A percentile compares a stretch with the other conserved stretches of the same genome.
Evolutionary conservation across 495 filamentous ascomycete genomes (phyloP).

Genomic region (Penicillium silybi): DNA sequence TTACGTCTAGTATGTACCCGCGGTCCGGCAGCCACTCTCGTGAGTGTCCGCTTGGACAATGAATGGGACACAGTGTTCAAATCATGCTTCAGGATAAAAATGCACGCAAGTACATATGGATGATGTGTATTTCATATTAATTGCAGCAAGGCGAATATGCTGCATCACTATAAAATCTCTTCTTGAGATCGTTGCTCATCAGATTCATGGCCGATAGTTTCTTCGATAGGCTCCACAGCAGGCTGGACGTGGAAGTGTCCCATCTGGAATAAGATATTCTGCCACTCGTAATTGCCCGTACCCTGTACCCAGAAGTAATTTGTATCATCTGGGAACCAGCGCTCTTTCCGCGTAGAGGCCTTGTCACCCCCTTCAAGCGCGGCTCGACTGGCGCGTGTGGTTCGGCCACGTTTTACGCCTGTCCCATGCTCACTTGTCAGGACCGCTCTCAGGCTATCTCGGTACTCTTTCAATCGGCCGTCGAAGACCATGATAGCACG

Average conservation of each 20-base stretch:
- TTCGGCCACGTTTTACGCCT: conserved; percentile 61
- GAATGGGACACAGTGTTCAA: neutral
- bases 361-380: conserved; percentile 79
- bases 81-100: neutral
- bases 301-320: conserved; percentile 59
- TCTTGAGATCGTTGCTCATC: neutral
- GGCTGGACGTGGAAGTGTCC: conserved; percentile 34
- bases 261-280: conserved; percentile 36
- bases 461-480: conserved; percentile 60
- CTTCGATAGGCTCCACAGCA: neutral
- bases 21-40: neutral
- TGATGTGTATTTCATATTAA: neutral
- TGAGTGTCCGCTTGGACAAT: neutral
- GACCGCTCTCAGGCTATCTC: conserved; percentile 58
- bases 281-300: conserved; percentile 67
- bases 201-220: neutral
- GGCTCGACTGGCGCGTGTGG: conserved; percentile 73
- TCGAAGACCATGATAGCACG: conserved; percentile 77
- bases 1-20: neutral
- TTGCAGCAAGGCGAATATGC: neutral
- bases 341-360: conserved; percentile 65
- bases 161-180: neutral
- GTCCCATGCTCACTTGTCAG: conserved; percentile 46
- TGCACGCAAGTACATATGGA: neutral
- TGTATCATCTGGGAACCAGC: conserved; percentile 69